phyloP scores from a whole-genome alignment of 768 basidiomycete species.

The Rhizopogon rudus region DNA sequence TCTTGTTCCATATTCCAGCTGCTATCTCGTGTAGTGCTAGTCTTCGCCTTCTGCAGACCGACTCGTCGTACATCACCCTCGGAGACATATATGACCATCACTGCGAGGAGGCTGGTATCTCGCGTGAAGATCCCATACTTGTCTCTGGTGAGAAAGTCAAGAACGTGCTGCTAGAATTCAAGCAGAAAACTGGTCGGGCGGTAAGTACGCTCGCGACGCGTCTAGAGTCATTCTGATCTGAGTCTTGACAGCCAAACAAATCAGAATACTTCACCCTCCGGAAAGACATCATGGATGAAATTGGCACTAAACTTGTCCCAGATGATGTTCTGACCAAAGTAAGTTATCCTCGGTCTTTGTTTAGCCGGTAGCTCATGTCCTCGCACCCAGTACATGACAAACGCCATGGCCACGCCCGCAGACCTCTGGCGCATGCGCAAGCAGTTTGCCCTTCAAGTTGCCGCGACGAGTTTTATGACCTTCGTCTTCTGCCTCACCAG shows the following conservation, averaged over 20 bases:
- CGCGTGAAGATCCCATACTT: constrained; percentile 84
- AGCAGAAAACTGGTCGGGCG: constrained; percentile 40
- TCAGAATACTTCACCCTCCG: constrained; percentile 64
- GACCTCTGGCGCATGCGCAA: constrained; percentile 97
- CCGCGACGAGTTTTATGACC: constrained; percentile 88
- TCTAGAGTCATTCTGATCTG: neutral
- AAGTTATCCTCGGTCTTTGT: constrained; percentile 18
- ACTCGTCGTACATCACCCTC: constrained; percentile 85
- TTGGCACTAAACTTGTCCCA: constrained; percentile 82
- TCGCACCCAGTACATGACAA: constrained; percentile 75
- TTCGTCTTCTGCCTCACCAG: constrained; percentile 81
- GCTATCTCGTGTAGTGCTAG: constrained; percentile 79
- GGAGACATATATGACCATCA: constrained; percentile 94
- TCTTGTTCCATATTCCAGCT: constrained; percentile 87
- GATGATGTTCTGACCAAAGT: constrained; percentile 85
- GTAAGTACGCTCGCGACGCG: constrained; percentile 12
- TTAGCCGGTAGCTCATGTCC: neutral
- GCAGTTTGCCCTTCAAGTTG: constrained; percentile 89
- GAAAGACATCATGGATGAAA: constrained; percentile 87
- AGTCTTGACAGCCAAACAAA: constrained; percentile 44
- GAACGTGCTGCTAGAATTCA: constrained; percentile 57
- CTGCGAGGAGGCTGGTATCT: constrained; percentile 68
- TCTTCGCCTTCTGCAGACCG: constrained; percentile 85
- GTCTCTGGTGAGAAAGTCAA: constrained; percentile 83
- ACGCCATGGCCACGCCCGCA: constrained; percentile 74